Conservation (phyloP, 805 yeast species). For the Suhomyces kilbournensis region DNA sequence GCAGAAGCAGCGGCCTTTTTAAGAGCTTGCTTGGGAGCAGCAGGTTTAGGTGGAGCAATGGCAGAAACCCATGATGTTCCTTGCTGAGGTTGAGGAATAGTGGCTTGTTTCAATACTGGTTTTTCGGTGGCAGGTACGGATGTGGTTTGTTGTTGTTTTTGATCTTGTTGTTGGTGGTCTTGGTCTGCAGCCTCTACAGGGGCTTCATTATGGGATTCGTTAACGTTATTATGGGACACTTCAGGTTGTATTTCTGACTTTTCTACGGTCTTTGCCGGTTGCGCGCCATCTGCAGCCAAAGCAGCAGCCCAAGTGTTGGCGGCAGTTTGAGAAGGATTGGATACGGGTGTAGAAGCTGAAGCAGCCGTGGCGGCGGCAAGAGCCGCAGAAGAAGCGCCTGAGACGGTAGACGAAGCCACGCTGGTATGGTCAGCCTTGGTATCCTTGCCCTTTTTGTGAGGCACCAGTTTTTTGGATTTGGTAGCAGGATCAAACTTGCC, state of each 20-base stretch:
- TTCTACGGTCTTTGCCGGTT: conserved; percentile 18
- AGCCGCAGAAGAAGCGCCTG: conserved; percentile 2
- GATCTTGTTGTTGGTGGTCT: conserved; percentile 9
- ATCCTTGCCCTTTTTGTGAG: conserved; percentile 3
- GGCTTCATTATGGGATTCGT: conserved; percentile 8
- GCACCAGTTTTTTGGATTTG: conserved; percentile 6
- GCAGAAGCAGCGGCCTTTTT: conserved; percentile 3
- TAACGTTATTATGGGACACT: conserved; percentile 1
- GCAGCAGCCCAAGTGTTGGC: conserved; percentile 47
- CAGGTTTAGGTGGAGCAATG: conserved; percentile 45
- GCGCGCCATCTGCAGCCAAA: conserved; percentile 33
- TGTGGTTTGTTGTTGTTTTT: conserved; percentile 1
- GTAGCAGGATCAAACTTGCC: conserved; percentile 4
- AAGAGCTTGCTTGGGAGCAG: conserved; percentile 8
- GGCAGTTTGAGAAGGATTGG: conserved; percentile 16
- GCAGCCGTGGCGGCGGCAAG: conserved; percentile 16
- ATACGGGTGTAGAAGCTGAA: conserved; percentile 16
- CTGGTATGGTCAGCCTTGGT: not conserved
- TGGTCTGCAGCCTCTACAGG: conserved; percentile 6
- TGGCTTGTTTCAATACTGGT: conserved; percentile 34
- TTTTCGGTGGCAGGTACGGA: conserved; percentile 6
- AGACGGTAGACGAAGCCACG: not conserved
- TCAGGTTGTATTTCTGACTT: conserved; percentile 8
- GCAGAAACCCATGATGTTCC: conserved; percentile 67
- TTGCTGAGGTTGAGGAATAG: conserved; percentile 46